Conservation (phyloP, 2,329 filamentous ascomycete species). For the Calonectria pseudoreteaudii region DNA sequence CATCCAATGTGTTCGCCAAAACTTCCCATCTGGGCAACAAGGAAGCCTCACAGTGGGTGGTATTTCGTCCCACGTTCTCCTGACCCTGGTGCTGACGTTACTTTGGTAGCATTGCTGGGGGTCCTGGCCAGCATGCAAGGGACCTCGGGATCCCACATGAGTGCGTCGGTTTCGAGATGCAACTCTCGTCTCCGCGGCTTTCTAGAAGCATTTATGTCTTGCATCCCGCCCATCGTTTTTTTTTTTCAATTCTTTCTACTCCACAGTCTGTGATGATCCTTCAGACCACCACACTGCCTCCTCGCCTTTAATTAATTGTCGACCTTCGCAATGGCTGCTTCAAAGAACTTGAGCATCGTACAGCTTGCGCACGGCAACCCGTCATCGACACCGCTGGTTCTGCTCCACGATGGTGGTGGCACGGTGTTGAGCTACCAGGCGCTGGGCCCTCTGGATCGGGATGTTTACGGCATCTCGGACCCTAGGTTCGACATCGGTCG, state of each 20-base stretch:
- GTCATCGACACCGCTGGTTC: conserved; percentile 19
- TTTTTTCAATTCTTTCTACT: background rate
- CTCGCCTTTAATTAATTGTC: conserved; percentile 10
- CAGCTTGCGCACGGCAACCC: conserved; percentile 20
- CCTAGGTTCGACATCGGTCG: conserved; percentile 20
- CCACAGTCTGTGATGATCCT: conserved; percentile 1
- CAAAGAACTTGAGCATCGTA: conserved; percentile 16
- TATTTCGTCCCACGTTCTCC: background rate
- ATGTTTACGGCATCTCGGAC: conserved; percentile 22
- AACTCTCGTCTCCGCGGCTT: background rate
- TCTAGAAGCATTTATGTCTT: conserved; percentile 7
- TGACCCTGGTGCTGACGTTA: conserved; percentile 17
- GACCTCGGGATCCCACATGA: conserved; percentile 13
- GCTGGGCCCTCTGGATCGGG: conserved; percentile 19
- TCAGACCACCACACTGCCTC: conserved; percentile 16
- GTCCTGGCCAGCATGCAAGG: conserved; percentile 8
- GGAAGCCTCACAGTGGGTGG: background rate
- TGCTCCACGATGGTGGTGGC: conserved; percentile 20
- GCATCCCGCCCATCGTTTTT: conserved; percentile 2
- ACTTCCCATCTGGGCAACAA: background rate
- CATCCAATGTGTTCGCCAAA: conserved; percentile 6
- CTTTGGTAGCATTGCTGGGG: background rate
- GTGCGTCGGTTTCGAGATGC: background rate
- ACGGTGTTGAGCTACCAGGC: conserved; percentile 23
- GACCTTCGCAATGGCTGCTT: conserved; percentile 16